phyloP scores from a whole-genome alignment of 2,329 filamentous ascomycete species.

The Xylariales sp. region DNA sequence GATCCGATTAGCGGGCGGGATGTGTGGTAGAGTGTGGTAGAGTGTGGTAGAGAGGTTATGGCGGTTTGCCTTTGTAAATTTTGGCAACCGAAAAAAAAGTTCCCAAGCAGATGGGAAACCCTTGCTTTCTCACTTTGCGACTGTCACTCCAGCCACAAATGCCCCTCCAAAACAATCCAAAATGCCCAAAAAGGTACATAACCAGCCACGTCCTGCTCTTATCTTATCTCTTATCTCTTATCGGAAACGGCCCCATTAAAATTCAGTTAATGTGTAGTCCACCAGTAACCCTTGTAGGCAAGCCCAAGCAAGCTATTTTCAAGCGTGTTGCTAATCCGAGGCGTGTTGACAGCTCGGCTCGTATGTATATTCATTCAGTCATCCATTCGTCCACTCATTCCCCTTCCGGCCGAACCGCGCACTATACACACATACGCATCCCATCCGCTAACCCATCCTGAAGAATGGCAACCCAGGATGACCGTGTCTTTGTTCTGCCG shows the following conservation, averaged over 20 bases:
- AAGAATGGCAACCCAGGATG: constrained; percentile 62
- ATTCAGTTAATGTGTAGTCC: constrained; percentile 2
- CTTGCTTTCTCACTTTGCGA: constrained; percentile 27
- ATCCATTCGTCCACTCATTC: too few relatives aligned
- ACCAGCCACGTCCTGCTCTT: constrained; percentile 33
- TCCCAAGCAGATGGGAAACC: constrained; percentile 30
- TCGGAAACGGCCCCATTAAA: constrained; percentile 16
- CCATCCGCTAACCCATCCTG: constrained; percentile 24
- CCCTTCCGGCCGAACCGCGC: background rate
- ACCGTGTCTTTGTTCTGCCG: constrained; percentile 78
- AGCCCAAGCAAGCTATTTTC: background rate
- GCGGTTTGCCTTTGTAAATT: constrained; percentile 38
- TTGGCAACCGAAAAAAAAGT: constrained; percentile 41
- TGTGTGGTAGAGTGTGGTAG: constrained; percentile 29
- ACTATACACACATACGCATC: constrained; percentile 17
- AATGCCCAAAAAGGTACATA: too few relatives aligned
- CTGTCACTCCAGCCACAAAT: constrained; percentile 43
- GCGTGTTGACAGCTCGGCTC: too few relatives aligned
- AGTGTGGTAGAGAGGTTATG: constrained; percentile 18
- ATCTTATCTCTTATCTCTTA: constrained; percentile 10
- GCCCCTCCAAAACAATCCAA: constrained; percentile 42
- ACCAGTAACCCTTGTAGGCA: background rate
- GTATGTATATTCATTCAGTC: too few relatives aligned
- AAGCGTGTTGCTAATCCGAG: background rate
- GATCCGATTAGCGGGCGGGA: constrained; percentile 22